Conservation (phyloP, 148 eudicot species). For the Bassia scoparia region DNA sequence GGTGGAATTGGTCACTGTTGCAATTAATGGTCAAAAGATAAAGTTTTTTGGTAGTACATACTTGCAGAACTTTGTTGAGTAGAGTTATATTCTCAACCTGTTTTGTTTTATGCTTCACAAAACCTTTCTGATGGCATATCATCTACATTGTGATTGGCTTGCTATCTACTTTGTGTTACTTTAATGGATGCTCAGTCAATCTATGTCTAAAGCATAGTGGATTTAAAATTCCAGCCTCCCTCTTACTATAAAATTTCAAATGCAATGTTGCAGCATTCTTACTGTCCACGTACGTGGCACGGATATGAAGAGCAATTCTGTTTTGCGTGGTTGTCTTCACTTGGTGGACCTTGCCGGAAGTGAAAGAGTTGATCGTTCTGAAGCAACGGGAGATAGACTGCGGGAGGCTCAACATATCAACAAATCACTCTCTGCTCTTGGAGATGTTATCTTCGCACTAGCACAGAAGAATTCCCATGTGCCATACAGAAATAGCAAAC, state of each 20-base stretch:
- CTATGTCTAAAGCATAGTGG: background rate
- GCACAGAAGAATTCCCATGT: conserved; percentile 85
- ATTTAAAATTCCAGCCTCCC: background rate
- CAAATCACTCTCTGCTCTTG: conserved; percentile 89
- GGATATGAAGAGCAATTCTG: conserved; percentile 72
- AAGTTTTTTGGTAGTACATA: background rate
- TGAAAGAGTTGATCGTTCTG: conserved; percentile 96
- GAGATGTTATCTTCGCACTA: conserved; percentile 88
- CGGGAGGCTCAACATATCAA: conserved; percentile 95
- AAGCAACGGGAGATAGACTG: conserved; percentile 87
- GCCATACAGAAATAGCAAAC: conserved; percentile 94
- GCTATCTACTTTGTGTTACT: background rate
- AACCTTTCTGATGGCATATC: background rate
- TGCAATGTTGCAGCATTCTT: conserved; percentile 58
- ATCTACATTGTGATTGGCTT: background rate
- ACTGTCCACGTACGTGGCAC: conserved; percentile 91
- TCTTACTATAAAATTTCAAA: background rate
- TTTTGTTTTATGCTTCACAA: background rate
- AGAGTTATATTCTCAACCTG: background rate
- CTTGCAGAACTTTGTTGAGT: background rate
- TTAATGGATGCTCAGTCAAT: too few relatives aligned
- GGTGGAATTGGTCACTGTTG: background rate
- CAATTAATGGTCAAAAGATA: background rate
- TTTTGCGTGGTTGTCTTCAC: conserved; percentile 89
- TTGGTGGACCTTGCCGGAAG: conserved; percentile 98